These are phyloP conservation scores for Spizellomyces sp. DNA, from an alignment of 192 early-diverging fungal genomes.

Conservation along the genomic window DNA sequence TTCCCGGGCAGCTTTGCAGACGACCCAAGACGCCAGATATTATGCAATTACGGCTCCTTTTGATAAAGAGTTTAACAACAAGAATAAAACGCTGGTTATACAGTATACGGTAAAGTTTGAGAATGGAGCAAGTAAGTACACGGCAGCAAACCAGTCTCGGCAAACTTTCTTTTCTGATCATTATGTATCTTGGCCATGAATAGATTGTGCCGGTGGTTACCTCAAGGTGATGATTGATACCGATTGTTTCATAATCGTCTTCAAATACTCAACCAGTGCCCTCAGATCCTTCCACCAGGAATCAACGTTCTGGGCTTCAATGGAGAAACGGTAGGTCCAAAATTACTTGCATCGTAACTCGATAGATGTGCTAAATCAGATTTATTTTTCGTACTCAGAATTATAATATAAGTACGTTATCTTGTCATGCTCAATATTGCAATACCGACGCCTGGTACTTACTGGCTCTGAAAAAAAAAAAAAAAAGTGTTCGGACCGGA, in stretches of 20 bases:
- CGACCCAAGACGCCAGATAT: slow-evolving; percentile 78
- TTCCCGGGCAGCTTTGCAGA: slow-evolving; percentile 58
- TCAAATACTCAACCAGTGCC: too few relatives aligned
- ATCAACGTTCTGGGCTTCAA: slow-evolving; percentile 78
- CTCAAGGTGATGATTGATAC: slow-evolving; percentile 65
- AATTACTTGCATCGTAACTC: too few relatives aligned
- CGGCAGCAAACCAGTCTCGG: not conserved
- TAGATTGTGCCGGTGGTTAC: slow-evolving; percentile 90
- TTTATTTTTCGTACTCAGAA: too few relatives aligned
- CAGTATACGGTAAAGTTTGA: slow-evolving; percentile 95
- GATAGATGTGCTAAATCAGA: too few relatives aligned
- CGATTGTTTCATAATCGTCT: too few relatives aligned
- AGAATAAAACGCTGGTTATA: slow-evolving; percentile 79
- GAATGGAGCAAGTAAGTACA: slow-evolving; percentile 17
- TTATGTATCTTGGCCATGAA: not conserved
- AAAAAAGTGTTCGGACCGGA: slow-evolving; percentile 59
- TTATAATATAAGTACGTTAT: slow-evolving; percentile 47
- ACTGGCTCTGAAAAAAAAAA: slow-evolving; percentile 21
- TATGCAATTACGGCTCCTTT: slow-evolving; percentile 82
- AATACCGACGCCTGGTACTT: not conserved
- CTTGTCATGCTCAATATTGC: slow-evolving; percentile 6
- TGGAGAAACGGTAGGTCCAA: slow-evolving; percentile 65
- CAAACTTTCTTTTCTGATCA: too few relatives aligned
- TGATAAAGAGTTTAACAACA: slow-evolving; percentile 74
- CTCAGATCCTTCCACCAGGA: slow-evolving; percentile 61